phyloP scores from a whole-genome alignment of 768 basidiomycete genomes.

The Boletus subparvulus region DNA sequence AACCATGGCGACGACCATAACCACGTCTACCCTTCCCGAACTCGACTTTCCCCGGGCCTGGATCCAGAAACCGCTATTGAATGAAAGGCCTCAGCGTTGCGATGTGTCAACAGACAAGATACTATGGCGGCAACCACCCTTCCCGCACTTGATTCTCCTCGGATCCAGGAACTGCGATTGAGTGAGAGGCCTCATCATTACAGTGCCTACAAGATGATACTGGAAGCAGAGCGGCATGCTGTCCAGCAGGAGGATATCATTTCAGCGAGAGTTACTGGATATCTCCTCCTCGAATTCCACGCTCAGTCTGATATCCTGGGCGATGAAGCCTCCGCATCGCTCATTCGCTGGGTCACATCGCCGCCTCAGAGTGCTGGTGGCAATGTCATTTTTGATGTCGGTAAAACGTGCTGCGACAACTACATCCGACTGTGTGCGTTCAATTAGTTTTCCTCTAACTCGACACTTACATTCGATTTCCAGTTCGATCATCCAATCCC shows the following conservation, averaged over 20 bases:
- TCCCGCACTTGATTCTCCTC: not conserved
- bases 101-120: too few relatives aligned
- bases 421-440: not conserved
- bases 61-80: too few relatives aligned
- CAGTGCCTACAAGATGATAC: not conserved
- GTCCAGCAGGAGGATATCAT: not conserved
- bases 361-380: not conserved
- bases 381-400: not conserved
- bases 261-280: not conserved
- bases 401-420: not conserved
- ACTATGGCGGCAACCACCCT: not conserved
- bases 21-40: too few relatives aligned
- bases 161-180: not conserved
- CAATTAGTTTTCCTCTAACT: not conserved
- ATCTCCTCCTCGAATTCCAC: not conserved
- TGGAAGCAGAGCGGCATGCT: not conserved
- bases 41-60: too few relatives aligned
- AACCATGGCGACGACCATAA: too few relatives aligned
- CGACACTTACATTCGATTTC: not conserved
- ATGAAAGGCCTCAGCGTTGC: too few relatives aligned
- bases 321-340: not conserved
- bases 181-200: not conserved
- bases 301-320: not conserved
- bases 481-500: not conserved
- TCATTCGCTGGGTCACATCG: not conserved